These are phyloP conservation scores for Cinnamomum chago DNA, from an alignment of 164 flowering plant genomes.

Conservation along the genomic window DNA sequence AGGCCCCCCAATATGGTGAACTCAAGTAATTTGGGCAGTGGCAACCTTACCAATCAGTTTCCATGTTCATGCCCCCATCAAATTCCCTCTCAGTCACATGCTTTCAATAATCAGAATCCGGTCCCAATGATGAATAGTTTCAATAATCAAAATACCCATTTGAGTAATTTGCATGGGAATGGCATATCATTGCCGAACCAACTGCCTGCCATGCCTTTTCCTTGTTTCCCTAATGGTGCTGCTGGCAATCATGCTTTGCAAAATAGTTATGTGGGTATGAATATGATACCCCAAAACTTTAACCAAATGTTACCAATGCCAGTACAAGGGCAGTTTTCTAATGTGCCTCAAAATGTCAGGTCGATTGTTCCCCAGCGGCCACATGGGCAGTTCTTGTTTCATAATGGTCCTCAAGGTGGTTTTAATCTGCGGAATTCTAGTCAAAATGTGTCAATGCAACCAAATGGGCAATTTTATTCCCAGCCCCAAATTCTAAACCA, in stretches of 20 bases:
- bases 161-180: constrained; percentile 2
- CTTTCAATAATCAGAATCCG: not conserved
- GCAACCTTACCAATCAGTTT: not conserved
- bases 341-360: not conserved
- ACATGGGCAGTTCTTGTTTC: not conserved
- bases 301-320: not conserved
- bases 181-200: not conserved
- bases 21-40: not conserved
- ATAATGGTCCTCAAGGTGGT: not conserved
- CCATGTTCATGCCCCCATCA: constrained; percentile 1
- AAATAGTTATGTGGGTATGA: constrained; percentile 1
- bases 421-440: not conserved
- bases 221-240: constrained; percentile 2
- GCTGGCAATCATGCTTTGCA: not conserved
- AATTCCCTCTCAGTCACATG: not conserved
- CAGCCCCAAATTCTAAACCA: not conserved
- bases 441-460: constrained; percentile 1
- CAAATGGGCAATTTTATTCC: not conserved
- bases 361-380: not conserved
- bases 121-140: not conserved
- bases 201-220: not conserved
- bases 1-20: not conserved
- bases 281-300: not conserved
- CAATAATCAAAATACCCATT: not conserved
- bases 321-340: not conserved